phyloP scores from a whole-genome alignment of 192 early-diverging fungal genomes.

The Neocallimastix lanati region DNA sequence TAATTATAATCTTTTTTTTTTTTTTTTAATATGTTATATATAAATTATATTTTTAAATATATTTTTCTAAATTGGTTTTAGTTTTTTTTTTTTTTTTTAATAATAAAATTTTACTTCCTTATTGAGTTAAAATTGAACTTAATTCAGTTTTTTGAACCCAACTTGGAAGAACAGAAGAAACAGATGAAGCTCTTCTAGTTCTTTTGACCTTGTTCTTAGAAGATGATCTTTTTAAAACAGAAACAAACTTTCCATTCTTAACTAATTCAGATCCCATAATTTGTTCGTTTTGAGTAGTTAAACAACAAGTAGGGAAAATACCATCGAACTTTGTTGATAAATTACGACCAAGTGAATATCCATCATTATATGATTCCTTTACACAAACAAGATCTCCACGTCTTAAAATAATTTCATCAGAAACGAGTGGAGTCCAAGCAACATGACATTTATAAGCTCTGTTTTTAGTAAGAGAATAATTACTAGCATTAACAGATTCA shows the following conservation, averaged over 20 bases:
- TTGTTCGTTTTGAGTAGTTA: neutral
- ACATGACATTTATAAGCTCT: neutral
- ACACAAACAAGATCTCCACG: neutral
- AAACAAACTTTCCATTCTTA: neutral
- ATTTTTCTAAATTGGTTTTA: neutral
- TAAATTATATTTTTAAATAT: no score
- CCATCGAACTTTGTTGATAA: neutral
- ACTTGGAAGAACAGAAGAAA: neutral
- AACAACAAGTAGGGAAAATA: neutral
- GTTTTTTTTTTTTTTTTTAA: neutral
- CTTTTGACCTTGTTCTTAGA: neutral
- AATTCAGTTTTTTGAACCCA: neutral
- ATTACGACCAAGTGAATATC: neutral
- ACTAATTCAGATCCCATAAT: neutral
- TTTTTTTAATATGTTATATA: no score
- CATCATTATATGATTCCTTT: neutral
- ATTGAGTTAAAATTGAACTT: neutral
- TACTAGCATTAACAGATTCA: neutral
- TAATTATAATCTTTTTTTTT: no score
- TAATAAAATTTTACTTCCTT: neutral
- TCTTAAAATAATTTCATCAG: neutral
- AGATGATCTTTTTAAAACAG: neutral
- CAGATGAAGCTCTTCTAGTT: neutral
- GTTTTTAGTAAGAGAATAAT: neutral
- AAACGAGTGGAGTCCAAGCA: neutral